A percentile compares a stretch with the other conserved stretches of the same genome.
These are phyloP conservation scores for Musa balbisiana DNA, from an alignment of 202 grass and related monocot genomes.

Conservation along the genomic window DNA sequence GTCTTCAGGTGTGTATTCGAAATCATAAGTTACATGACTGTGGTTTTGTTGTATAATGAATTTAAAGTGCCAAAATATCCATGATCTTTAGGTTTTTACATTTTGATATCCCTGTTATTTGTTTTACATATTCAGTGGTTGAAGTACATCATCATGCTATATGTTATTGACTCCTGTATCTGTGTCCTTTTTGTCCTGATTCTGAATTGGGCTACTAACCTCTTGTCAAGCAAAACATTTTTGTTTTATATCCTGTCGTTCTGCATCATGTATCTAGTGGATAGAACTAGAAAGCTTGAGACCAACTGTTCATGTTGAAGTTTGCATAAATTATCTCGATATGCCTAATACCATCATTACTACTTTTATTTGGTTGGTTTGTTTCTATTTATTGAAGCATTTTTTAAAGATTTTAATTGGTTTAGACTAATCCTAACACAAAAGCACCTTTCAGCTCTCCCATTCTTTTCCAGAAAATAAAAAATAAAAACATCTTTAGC, in stretches of 20 bases:
- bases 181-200: not conserved
- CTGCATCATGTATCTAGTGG: not conserved
- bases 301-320: too few relatives aligned
- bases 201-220: not conserved
- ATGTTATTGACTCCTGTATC: not conserved
- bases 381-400: too few relatives aligned
- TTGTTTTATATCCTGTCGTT: not conserved
- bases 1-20: conserved; percentile 67
- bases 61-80: not conserved
- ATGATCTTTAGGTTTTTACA: not conserved
- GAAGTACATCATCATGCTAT: not conserved
- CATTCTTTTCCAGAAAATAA: too few relatives aligned
- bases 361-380: too few relatives aligned
- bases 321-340: too few relatives aligned
- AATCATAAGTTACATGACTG: not conserved
- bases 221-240: not conserved
- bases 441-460: too few relatives aligned
- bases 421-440: too few relatives aligned
- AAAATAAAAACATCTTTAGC: too few relatives aligned
- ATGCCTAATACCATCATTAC: too few relatives aligned
- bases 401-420: too few relatives aligned
- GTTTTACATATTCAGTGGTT: not conserved
- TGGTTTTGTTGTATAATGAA: not conserved
- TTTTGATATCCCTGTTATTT: not conserved
- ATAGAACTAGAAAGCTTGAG: too few relatives aligned